Evolutionary conservation across 352 stramenopile species (phyloP).

Genomic region (Elongisporangium undulatum): DNA sequence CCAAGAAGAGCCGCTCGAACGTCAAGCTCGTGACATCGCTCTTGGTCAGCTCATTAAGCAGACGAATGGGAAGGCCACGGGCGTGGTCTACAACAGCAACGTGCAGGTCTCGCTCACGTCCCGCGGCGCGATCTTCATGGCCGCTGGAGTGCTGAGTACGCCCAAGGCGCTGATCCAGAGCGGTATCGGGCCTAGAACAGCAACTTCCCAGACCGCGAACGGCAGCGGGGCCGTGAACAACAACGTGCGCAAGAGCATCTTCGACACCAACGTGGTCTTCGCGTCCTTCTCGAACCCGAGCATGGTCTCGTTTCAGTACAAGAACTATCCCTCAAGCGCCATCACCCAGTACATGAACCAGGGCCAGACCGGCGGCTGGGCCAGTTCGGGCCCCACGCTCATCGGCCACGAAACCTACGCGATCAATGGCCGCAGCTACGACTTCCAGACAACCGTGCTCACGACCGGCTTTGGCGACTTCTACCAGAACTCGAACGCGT

Average conservation of each 20-base stretch:
- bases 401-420: constrained; percentile 57
- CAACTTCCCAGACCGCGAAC: constrained; percentile 28
- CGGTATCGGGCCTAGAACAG: constrained; percentile 53
- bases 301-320: constrained; percentile 47
- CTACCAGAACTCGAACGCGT: constrained; percentile 19
- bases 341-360: constrained; percentile 54
- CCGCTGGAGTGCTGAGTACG: constrained; percentile 53
- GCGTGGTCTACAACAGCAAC: constrained; percentile 43
- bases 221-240: constrained; percentile 39
- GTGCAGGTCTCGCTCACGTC: constrained; percentile 26
- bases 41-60: constrained; percentile 45
- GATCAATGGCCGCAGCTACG: constrained; percentile 44
- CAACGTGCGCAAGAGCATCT: constrained; percentile 53
- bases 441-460: constrained; percentile 59
- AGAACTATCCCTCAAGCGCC: constrained; percentile 17
- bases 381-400: constrained; percentile 41
- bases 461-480: constrained; percentile 39
- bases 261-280: constrained; percentile 51
- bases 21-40: constrained; percentile 44
- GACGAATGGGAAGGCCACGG: constrained; percentile 27
- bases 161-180: constrained; percentile 81
- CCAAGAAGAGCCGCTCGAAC: constrained; percentile 42
- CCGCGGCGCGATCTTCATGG: constrained; percentile 68
- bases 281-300: constrained; percentile 41
- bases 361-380: constrained; percentile 28